Conservation (phyloP, 2,329 filamentous ascomycete species). For the Cryphonectria naterciae region DNA sequence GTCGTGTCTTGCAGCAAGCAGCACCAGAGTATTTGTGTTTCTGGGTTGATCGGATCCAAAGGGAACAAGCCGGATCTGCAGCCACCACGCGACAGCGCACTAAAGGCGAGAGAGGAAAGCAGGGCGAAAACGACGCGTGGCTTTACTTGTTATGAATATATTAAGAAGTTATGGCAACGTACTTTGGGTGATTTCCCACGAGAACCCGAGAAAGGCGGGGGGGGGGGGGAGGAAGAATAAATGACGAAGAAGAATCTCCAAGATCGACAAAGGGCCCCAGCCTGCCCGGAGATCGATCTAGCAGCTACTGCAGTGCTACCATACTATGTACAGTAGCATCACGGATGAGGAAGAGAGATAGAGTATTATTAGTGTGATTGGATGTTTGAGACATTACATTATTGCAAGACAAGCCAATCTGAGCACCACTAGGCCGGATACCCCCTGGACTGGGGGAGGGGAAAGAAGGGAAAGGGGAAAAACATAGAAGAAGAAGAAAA, state of each 20-base stretch:
- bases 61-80: neutral
- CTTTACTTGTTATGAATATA: neutral
- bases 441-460: too few species aligned
- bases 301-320: neutral
- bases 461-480: too few species aligned
- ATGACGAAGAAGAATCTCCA: too few species aligned
- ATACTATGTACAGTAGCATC: neutral
- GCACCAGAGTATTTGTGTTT: neutral
- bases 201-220: too few species aligned
- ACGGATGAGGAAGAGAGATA: too few species aligned
- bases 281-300: neutral
- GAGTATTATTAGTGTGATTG: neutral
- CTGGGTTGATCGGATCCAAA: too few species aligned
- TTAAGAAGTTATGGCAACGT: neutral
- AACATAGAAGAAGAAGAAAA: too few species aligned
- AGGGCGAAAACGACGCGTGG: neutral
- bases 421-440: neutral
- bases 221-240: too few species aligned
- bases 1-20: neutral
- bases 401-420: neutral
- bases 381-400: neutral
- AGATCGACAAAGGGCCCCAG: neutral
- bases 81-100: neutral
- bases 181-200: too few species aligned
- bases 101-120: neutral